Base-by-base conservation (phyloP, 179 eudicot genomes). In the Silene noctiflora region DNA sequence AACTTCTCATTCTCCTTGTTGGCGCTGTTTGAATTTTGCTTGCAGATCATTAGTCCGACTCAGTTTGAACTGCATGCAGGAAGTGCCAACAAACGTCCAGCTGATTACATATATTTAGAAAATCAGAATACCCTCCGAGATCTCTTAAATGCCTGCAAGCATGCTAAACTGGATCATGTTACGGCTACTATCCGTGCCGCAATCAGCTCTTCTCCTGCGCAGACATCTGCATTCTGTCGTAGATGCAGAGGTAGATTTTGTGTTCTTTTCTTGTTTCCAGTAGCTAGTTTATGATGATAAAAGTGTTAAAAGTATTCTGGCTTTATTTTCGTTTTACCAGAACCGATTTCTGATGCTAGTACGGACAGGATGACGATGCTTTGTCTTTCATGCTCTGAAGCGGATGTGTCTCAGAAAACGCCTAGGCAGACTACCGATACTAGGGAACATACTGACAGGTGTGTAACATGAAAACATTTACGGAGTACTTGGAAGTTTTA, bases 41-140 rank as follows among this genome's bases (percentile, higher is more conserved):
- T 84, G 78, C 81, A 95, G 99, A 88, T 89, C 78, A 88, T 93
- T 29, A 77, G 84, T 0, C 92, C 98, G 21, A 87, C 76, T 79
- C 82, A 79, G 65, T 95, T 89, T 72, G 99, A 93, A 79, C 16
- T 88, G 79, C 99, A 95, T 75, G 98, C 99, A 6, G 84, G 86
- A 51, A 93, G 98, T 86, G 70, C 81, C 33, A 89, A 91, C 67
- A 95, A 88, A 72, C 93, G 98, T 10, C 92, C 96, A 20, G 83
- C 96, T 12, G 97, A 92, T 53, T 92, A 93, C 78, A 89, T 88
- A 19, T 86, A 81, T 76, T 51, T 95, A 80, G 87, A 89, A 44
- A 95, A 93, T 78, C 94, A 98, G 13, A 89, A 83, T 20, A 86
- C 85, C 17, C 81, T 95, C 58, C 85, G 95, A 7, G 88, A 93